Evolutionary conservation across 164 flowering plant genomes (phyloP), one percentile per base, ranked within the genome.

Genomic region (Umbellularia californica): DNA sequence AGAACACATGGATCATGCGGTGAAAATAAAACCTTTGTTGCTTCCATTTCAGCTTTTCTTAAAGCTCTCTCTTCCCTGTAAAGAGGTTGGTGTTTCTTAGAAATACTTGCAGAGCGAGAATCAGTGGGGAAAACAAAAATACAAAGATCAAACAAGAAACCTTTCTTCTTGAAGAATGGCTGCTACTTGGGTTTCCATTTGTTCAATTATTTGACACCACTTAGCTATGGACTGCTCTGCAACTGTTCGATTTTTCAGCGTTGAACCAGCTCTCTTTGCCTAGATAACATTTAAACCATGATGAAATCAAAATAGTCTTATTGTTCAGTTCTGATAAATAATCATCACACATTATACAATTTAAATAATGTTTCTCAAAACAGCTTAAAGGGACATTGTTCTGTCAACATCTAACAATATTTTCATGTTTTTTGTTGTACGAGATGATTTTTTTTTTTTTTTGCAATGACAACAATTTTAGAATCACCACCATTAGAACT

Each of bases 21-120:
- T 65, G 30, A 35, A 33, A 13, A 15, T 15, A 50, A 52, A 64
- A 94, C 99, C 97, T 95, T 95, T 65, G 87, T 82, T 52, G 85
- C 92, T 81, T 95, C 98, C 97, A 95, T 95, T 83, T 95, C 99
- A 78, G 98, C 99, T 87, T 92, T 93, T 77, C 97, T 88, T 50
- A 93, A 79, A 22, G 81, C 91, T 81, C 82, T 88, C 80, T 95
- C 98, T 81, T 90, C 97, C 86, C 98, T 94, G 86, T 76, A 81
- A 10, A 65, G 35, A 69, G 14, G 55, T 70, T 51, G 15, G 33
- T 50, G 27, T 19, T 58, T 68, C 6, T 50, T 17, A 68, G 10
- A 66, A 24, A 75, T 47, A 74, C 2, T 22, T 19, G 23, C 15
- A 62, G 35, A 23, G 70, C 25, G 20, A 58, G 27, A 52, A 33